Evolutionary conservation across 257 asterid species (phyloP).

Genomic region (Nicotiana noctiflora): DNA sequence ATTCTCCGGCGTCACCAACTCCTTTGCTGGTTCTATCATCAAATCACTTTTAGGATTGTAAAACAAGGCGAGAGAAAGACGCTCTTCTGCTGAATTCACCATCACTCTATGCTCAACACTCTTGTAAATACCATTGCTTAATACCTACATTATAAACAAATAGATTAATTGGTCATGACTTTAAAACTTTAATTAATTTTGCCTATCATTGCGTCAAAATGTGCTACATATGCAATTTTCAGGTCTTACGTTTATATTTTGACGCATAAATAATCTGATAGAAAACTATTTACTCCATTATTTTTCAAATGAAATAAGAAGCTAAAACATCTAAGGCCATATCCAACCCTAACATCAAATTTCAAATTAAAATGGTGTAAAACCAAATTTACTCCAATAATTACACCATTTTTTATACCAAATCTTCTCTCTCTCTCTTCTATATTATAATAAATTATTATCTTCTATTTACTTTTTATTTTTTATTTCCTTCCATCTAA

Average conservation of each 20-base stretch:
- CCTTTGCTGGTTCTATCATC: conserved; percentile 44
- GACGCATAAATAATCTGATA: background rate
- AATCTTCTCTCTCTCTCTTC: too few relatives aligned
- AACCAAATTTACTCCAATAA: too few relatives aligned
- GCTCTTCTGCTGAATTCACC: conserved; percentile 45
- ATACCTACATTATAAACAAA: conserved; percentile 23
- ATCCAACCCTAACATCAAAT: too few relatives aligned
- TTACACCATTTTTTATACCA: too few relatives aligned
- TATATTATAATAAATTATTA: too few relatives aligned
- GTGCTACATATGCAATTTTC: too few relatives aligned
- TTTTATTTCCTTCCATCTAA: too few relatives aligned
- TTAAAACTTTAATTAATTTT: background rate
- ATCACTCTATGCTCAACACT: conserved; percentile 76
- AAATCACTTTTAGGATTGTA: conserved; percentile 63
- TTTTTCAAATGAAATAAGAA: background rate
- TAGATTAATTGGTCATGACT: background rate
- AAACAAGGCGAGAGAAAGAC: conserved; percentile 57
- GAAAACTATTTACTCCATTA: too few relatives aligned
- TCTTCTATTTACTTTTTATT: too few relatives aligned
- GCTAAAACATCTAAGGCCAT: background rate
- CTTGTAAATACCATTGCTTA: conserved; percentile 57
- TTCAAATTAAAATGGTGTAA: too few relatives aligned
- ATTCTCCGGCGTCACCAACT: conserved; percentile 34
- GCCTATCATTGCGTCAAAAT: too few relatives aligned
- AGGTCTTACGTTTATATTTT: too few relatives aligned